phyloP scores from a whole-genome alignment of 352 stramenopile species.

The Bremia lactucae region DNA sequence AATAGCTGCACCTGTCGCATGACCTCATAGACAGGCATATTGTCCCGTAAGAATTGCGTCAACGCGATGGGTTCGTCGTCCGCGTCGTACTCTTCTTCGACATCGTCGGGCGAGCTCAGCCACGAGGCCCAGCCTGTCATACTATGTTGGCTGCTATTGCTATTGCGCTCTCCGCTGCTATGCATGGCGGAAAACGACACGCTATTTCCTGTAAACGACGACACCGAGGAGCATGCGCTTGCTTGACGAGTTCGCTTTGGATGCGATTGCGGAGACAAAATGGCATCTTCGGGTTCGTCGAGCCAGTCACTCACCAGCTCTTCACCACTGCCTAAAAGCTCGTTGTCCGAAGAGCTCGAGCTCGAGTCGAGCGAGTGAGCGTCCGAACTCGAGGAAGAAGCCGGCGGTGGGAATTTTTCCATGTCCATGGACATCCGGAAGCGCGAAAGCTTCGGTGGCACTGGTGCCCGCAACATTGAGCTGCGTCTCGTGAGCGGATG shows the following conservation, averaged over 20 bases:
- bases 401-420: slow-evolving; percentile 16
- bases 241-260: slow-evolving; percentile 18
- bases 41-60: slow-evolving; percentile 68
- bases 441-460: slow-evolving; percentile 25
- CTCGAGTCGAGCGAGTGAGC: slow-evolving; percentile 32
- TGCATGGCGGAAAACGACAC: slow-evolving; percentile 26
- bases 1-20: slow-evolving; percentile 85
- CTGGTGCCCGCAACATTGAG: slow-evolving; percentile 17
- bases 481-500: slow-evolving; percentile 14
- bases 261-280: slow-evolving; percentile 35
- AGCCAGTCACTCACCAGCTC: slow-evolving; percentile 71
- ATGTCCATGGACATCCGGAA: slow-evolving; percentile 27
- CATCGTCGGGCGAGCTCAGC: slow-evolving; percentile 55
- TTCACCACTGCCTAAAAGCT: slow-evolving; percentile 28
- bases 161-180: slow-evolving; percentile 25
- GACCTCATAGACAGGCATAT: slow-evolving; percentile 80
- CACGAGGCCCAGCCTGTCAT: slow-evolving; percentile 49
- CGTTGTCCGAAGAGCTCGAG: slow-evolving; percentile 32
- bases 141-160: slow-evolving; percentile 47
- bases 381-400: slow-evolving; percentile 27
- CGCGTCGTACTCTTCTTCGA: slow-evolving; percentile 51
- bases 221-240: slow-evolving; percentile 48
- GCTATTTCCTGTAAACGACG: slow-evolving; percentile 30
- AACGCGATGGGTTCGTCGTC: slow-evolving; percentile 59
- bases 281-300: slow-evolving; percentile 51